Evolutionary conservation across 2,329 filamentous ascomycete species (phyloP), one percentile per base, ranked within the genome.

Genomic region (Cytospora piceicola): DNA sequence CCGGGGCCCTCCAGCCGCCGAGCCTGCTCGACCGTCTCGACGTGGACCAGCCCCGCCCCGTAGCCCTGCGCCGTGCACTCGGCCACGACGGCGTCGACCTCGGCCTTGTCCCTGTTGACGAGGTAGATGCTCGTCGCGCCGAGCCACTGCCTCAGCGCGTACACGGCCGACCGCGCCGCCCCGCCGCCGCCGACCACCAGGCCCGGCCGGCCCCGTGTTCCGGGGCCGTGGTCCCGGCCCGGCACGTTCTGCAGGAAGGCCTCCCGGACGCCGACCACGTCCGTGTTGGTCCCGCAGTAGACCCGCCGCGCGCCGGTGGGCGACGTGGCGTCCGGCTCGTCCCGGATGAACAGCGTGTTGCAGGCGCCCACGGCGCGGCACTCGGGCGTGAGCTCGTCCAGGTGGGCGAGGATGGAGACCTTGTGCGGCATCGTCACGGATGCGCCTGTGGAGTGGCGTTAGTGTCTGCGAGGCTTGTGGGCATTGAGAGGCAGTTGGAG

Each of bases 371-470:
- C 89, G 42, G 89, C 87, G 58, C 84, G 83, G 70, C 87, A 91
- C 77, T 93, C 90, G 27, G 87, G 83, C 8, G 90, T 93, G 46
- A 94, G 80, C 62, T 88, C 85, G 73, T 94, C 91, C 11, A 94
- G 83, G 70, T 92, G 82, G 0, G 86, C 82, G 67, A 94, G 85
- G 73, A 94, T 92, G 71, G 87, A 82, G 30, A 94, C 86, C 77
- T 95, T 94, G 81, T 92, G 88, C 0, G 92, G 92, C 91, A 94
- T 95, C 24, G 91, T 94, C 46, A 94, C 88, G 4, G 89, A 87
- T 27, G 89, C 86, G 63, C 89, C 89, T 85, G 65, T 24, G 42
- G 42, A 24, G 34, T 53, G 14, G 32, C n/a, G 46, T 64, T 12
- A 67, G 61, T 32, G 61, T 32, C 3, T 3, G 20, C 4, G n/a